phyloP scores from a whole-genome alignment of 1,139 yeast species.

The Kodamaea alishanica region DNA sequence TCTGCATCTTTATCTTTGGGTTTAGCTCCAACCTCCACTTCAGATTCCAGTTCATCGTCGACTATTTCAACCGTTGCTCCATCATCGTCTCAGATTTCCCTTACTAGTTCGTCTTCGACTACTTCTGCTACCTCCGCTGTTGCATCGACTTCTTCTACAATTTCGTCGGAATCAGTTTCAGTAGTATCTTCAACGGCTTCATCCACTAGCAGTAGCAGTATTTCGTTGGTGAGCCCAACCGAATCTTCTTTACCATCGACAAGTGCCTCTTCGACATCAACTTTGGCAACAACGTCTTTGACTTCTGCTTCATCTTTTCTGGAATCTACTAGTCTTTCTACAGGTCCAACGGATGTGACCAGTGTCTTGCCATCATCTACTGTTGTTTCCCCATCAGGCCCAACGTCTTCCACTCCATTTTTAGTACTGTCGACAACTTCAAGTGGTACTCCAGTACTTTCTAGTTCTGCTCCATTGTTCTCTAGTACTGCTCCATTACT shows the following conservation, averaged over 20 bases:
- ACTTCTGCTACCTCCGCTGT: slow-evolving; percentile 1
- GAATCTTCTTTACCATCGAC: not conserved
- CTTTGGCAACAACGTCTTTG: not conserved
- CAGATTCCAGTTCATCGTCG: not conserved
- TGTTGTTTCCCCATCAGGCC: not conserved
- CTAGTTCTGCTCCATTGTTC: not conserved
- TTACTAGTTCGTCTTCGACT: not conserved
- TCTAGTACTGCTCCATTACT: slow-evolving; percentile 3
- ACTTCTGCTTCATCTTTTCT: not conserved
- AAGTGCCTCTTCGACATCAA: not conserved
- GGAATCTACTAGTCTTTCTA: not conserved
- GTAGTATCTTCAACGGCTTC: not conserved
- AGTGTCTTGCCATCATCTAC: not conserved
- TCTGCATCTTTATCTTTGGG: not conserved
- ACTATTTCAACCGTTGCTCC: slow-evolving; percentile 2
- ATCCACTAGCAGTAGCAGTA: not conserved
- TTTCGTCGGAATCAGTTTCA: not conserved
- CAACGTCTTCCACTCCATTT: not conserved
- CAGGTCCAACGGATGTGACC: not conserved
- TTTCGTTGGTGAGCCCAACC: slow-evolving; percentile 3
- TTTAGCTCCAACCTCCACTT: slow-evolving; percentile 1
- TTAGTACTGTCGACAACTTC: slow-evolving; percentile 1
- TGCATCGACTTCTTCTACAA: slow-evolving; percentile 2
- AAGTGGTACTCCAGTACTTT: not conserved
- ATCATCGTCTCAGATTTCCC: slow-evolving; percentile 3